phyloP scores from a whole-genome alignment of 352 stramenopile species.

The Phytophthora hybrid region DNA sequence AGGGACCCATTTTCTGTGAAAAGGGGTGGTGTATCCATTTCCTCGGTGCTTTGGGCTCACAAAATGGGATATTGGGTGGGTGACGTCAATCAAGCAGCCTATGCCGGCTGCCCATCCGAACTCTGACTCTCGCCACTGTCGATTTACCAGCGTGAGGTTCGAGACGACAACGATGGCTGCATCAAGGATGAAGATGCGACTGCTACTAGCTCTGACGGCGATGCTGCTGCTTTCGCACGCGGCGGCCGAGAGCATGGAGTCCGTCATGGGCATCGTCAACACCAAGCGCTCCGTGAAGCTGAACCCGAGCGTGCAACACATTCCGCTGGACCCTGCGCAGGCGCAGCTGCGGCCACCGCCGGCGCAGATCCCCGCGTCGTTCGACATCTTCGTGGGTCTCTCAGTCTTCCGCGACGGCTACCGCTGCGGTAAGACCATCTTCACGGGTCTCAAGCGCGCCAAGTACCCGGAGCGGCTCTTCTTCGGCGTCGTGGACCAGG shows the following conservation, averaged over 20 bases:
- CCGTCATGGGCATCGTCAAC: slow-evolving; percentile 66
- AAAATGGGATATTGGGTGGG: slow-evolving; percentile 6
- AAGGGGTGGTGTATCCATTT: not conserved
- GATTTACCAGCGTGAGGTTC: slow-evolving; percentile 17
- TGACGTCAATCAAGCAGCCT: slow-evolving; percentile 31
- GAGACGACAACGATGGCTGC: slow-evolving; percentile 23
- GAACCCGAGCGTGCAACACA: slow-evolving; percentile 80
- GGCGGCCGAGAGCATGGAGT: slow-evolving; percentile 37
- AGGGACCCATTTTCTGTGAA: not conserved
- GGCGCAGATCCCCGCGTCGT: slow-evolving; percentile 55
- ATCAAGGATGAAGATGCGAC: slow-evolving; percentile 10
- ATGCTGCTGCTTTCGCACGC: slow-evolving; percentile 22
- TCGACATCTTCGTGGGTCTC: slow-evolving; percentile 78
- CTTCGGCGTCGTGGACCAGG: slow-evolving; percentile 88
- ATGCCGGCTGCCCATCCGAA: slow-evolving; percentile 11
- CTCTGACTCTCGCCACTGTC: slow-evolving; percentile 38
- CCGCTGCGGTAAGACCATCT: slow-evolving; percentile 83
- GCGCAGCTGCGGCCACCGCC: slow-evolving; percentile 63
- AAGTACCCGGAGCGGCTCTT: slow-evolving; percentile 74
- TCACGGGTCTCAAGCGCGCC: slow-evolving; percentile 79
- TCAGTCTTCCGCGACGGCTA: slow-evolving; percentile 87
- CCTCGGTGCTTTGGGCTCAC: not conserved
- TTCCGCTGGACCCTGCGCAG: slow-evolving; percentile 51
- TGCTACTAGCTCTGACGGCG: not conserved
- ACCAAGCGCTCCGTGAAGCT: slow-evolving; percentile 64